These are phyloP conservation scores for Coprinopsis sp. DNA, from an alignment of 768 basidiomycete genomes.

Conservation along the genomic window DNA sequence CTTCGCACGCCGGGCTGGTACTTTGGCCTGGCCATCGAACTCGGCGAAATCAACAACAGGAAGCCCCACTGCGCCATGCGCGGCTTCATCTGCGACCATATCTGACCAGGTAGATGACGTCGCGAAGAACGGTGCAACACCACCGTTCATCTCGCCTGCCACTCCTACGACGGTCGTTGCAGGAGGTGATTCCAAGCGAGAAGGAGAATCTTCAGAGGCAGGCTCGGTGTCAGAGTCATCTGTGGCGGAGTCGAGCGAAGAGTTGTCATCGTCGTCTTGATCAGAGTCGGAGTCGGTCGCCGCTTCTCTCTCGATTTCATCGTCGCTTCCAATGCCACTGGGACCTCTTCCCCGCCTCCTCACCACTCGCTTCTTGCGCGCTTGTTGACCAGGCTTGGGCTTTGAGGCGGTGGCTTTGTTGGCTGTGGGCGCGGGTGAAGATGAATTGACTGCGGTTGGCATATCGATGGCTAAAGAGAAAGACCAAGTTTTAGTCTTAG, in stretches of 20 bases:
- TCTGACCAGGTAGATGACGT: slow-evolving; percentile 68
- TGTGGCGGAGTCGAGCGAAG: slow-evolving; percentile 53
- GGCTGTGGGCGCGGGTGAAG: slow-evolving; percentile 28
- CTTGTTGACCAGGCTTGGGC: slow-evolving; percentile 26
- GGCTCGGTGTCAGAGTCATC: slow-evolving; percentile 70
- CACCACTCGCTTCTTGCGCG: slow-evolving; percentile 42
- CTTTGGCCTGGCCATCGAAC: slow-evolving; percentile 37
- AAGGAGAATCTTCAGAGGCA: slow-evolving; percentile 56
- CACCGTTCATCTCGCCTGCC: slow-evolving; percentile 30
- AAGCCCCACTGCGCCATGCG: slow-evolving; percentile 59
- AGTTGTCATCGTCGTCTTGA: slow-evolving; percentile 50
- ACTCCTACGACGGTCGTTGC: slow-evolving; percentile 54
- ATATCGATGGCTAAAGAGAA: slow-evolving; percentile 31
- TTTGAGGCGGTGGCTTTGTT: slow-evolving; percentile 27
- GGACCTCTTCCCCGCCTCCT: slow-evolving; percentile 63
- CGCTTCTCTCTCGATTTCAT: slow-evolving; percentile 69
- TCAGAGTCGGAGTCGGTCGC: slow-evolving; percentile 70
- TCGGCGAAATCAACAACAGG: slow-evolving; percentile 83
- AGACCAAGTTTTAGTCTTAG: slow-evolving; percentile 14
- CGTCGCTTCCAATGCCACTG: slow-evolving; percentile 63
- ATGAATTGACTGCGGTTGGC: slow-evolving; percentile 39
- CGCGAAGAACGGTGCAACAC: slow-evolving; percentile 48
- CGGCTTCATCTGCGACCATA: slow-evolving; percentile 72
- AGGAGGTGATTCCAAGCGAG: slow-evolving; percentile 59
- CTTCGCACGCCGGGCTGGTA: slow-evolving; percentile 36